Percentiles rank a stretch among this genome's conserved stretches.
phyloP scores from a whole-genome alignment of 495 filamentous ascomycete genomes.

The Tricharina praecox region DNA sequence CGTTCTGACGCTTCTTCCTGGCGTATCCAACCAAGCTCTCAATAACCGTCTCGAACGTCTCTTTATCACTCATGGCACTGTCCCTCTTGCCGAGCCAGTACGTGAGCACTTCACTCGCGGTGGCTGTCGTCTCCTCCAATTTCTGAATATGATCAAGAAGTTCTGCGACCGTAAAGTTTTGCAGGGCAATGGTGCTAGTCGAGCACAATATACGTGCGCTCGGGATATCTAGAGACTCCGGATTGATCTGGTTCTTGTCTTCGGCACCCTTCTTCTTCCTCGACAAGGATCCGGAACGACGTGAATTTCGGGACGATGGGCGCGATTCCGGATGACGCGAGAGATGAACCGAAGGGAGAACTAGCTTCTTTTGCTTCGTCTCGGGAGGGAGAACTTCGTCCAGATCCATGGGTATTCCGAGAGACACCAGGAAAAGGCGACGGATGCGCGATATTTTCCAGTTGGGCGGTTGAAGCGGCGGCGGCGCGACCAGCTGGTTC shows the following conservation, averaged over 20 bases:
- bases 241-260: conserved; percentile 14
- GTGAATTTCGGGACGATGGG: conserved; percentile 4
- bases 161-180: conserved; percentile 58
- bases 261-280: conserved; percentile 29
- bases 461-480: conserved; percentile 86
- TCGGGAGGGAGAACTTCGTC: conserved; percentile 85
- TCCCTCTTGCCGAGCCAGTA: conserved; percentile 81
- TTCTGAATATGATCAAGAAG: conserved; percentile 53
- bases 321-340: conserved; percentile 13
- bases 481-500: conserved; percentile 89
- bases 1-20: conserved; percentile 57
- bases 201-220: conserved; percentile 59
- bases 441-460: conserved; percentile 96
- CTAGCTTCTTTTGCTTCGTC: conserved; percentile 92
- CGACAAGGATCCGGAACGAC: conserved; percentile 22
- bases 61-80: conserved; percentile 71
- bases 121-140: conserved; percentile 47
- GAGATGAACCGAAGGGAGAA: conserved; percentile 69
- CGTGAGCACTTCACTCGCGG: conserved; percentile 60
- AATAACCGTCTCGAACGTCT: conserved; percentile 94
- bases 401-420: conserved; percentile 89
- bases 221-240: conserved; percentile 46
- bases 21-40: conserved; percentile 95
- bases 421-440: conserved; percentile 83
- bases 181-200: conserved; percentile 66